phyloP scores from a whole-genome alignment of 2,329 filamentous ascomycete species.

The Ascochyta koolunga region DNA sequence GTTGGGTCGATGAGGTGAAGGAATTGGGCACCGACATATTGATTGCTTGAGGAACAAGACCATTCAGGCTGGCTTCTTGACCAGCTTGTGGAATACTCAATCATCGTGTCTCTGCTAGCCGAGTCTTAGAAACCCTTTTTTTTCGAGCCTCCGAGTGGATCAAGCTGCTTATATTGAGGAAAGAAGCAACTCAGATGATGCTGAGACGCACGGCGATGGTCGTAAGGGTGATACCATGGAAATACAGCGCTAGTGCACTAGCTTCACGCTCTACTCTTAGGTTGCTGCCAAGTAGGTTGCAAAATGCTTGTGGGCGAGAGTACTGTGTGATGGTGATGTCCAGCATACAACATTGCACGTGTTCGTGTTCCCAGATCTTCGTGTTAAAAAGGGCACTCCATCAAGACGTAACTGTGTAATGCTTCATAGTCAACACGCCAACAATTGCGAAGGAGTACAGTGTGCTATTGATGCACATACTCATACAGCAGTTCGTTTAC shows the following conservation, averaged over 20 bases:
- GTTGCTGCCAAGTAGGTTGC: not conserved
- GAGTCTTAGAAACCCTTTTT: not conserved
- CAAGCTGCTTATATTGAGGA: not conserved
- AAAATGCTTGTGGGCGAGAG: not conserved
- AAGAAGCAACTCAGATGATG: not conserved
- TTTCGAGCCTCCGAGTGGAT: not conserved
- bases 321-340: too few species aligned
- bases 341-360: not conserved
- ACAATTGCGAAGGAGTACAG: not conserved
- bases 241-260: not conserved
- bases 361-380: not conserved
- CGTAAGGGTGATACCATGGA: too few species aligned
- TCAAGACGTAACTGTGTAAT: not conserved
- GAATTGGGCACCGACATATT: conserved; percentile 40
- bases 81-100: not conserved
- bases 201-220: not conserved
- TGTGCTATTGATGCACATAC: not conserved
- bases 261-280: not conserved
- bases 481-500: not conserved
- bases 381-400: not conserved
- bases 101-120: not conserved
- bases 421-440: not conserved
- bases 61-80: too few species aligned
- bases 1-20: conserved; percentile 45
- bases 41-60: conserved; percentile 31